A percentile compares a stretch with the other conserved stretches of the same genome.
phyloP scores from a whole-genome alignment of 345 rosid genomes.

The Noccaea caerulescens region DNA sequence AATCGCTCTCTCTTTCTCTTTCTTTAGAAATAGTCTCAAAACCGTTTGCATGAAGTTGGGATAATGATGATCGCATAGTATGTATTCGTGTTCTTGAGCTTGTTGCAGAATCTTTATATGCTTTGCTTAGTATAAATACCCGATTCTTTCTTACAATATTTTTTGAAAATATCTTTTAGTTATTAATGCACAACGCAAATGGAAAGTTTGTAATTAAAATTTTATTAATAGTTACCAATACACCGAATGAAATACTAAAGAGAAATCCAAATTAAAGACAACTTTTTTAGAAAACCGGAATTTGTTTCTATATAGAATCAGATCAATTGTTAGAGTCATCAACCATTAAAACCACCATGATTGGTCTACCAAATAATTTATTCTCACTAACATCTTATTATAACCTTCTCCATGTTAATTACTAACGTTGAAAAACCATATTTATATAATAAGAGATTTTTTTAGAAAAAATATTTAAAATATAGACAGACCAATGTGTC shows the following conservation, averaged over 20 bases:
- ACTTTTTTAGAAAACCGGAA: neutral
- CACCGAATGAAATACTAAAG: neutral
- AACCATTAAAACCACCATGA: neutral
- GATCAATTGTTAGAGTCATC: neutral
- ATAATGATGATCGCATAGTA: neutral
- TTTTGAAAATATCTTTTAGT: neutral
- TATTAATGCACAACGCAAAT: neutral
- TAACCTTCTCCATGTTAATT: too few species aligned
- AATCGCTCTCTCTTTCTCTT: slow-evolving; percentile 29
- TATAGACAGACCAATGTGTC: too few species aligned
- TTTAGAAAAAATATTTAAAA: too few species aligned
- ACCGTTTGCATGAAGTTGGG: slow-evolving; percentile 30
- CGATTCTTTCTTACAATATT: neutral
- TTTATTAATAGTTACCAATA: neutral
- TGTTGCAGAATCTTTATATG: neutral
- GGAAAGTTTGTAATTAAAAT: neutral
- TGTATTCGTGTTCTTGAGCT: slow-evolving; percentile 3
- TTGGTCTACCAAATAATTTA: neutral
- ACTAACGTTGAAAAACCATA: too few species aligned
- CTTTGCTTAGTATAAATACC: neutral
- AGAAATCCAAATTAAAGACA: neutral
- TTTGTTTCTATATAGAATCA: neutral
- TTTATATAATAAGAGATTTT: too few species aligned
- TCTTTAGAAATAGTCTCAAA: slow-evolving; percentile 24
- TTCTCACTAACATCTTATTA: neutral